These are phyloP conservation scores for Pichia californica DNA, from an alignment of 805 yeast species.

Conservation along the genomic window DNA sequence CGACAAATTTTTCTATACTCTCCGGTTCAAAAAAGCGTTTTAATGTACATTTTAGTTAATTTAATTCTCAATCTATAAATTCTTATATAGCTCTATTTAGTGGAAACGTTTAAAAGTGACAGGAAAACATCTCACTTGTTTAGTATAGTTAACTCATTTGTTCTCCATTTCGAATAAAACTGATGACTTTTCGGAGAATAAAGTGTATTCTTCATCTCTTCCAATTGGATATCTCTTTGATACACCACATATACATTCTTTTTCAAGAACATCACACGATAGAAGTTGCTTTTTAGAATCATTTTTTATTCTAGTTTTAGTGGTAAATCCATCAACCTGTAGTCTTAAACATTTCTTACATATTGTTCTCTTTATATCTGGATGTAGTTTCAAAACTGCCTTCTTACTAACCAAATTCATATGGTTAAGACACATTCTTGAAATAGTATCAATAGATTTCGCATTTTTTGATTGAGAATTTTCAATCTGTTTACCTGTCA, in stretches of 20 bases:
- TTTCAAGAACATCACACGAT: slow-evolving; percentile 41
- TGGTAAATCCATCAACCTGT: slow-evolving; percentile 42
- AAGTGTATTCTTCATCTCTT: slow-evolving; percentile 37
- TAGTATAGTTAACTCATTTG: too few species aligned
- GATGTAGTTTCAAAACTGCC: slow-evolving; percentile 58
- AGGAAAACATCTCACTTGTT: too few species aligned
- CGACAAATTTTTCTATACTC: neutral
- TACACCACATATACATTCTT: slow-evolving; percentile 48
- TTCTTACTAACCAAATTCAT: slow-evolving; percentile 60
- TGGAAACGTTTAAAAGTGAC: too few species aligned
- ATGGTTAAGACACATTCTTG: slow-evolving; percentile 48
- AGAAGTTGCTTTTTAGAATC: slow-evolving; percentile 27
- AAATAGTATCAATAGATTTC: slow-evolving; percentile 33
- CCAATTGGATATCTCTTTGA: slow-evolving; percentile 61
- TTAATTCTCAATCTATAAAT: neutral
- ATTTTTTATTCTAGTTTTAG: slow-evolving; percentile 36
- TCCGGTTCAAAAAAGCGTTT: neutral
- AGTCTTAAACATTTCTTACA: slow-evolving; percentile 62
- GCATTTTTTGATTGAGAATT: neutral
- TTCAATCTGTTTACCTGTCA: slow-evolving; percentile 22
- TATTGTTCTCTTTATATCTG: slow-evolving; percentile 55
- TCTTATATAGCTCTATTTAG: slow-evolving; percentile 2
- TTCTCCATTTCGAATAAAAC: slow-evolving; percentile 15
- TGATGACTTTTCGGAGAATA: slow-evolving; percentile 39
- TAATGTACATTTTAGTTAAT: neutral